Percentiles rank a stretch among this genome's conserved stretches.
Evolutionary conservation across 2,329 filamentous ascomycete genomes (phyloP).

Genomic region (Pyrenochaeta sp.): DNA sequence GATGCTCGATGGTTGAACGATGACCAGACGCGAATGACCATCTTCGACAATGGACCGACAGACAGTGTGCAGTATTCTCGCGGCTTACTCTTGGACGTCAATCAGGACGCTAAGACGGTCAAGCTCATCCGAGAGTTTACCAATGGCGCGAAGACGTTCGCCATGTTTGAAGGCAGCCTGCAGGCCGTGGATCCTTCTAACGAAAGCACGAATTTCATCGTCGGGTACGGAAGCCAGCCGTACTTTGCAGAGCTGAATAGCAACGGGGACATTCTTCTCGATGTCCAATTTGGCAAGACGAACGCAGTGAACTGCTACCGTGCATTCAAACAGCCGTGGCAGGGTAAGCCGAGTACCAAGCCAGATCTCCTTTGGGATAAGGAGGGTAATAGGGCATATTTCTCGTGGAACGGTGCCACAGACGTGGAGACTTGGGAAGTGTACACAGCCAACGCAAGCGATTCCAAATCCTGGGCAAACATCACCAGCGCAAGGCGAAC

Average conservation of each 20-base stretch:
- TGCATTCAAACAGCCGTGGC: slow-evolving; percentile 37
- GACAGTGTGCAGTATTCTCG: slow-evolving; percentile 26
- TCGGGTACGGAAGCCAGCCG: slow-evolving; percentile 59
- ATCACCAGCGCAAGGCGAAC: slow-evolving; percentile 15
- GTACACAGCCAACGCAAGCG: slow-evolving; percentile 27
- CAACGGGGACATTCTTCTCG: slow-evolving; percentile 51
- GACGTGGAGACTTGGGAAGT: slow-evolving; percentile 36
- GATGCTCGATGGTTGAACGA: slow-evolving; percentile 30
- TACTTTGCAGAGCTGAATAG: slow-evolving; percentile 56
- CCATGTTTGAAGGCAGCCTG: slow-evolving; percentile 49
- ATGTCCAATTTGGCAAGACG: slow-evolving; percentile 50
- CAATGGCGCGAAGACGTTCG: slow-evolving; percentile 48
- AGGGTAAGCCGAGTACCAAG: slow-evolving; percentile 21
- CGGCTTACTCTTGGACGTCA: slow-evolving; percentile 51
- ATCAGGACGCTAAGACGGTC: slow-evolving; percentile 53
- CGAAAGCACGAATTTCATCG: slow-evolving; percentile 52
- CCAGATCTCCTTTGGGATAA: slow-evolving; percentile 23
- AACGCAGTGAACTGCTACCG: slow-evolving; percentile 48
- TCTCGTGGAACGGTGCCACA: slow-evolving; percentile 38
- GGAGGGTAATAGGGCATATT: slow-evolving; percentile 20
- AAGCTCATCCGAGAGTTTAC: slow-evolving; percentile 50
- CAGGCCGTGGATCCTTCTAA: slow-evolving; percentile 43
- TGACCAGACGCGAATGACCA: slow-evolving; percentile 34
- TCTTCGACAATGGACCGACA: slow-evolving; percentile 50
- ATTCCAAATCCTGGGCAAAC: slow-evolving; percentile 18